phyloP scores from a whole-genome alignment of 805 yeast species.

The Suhomyces kilbournensis region DNA sequence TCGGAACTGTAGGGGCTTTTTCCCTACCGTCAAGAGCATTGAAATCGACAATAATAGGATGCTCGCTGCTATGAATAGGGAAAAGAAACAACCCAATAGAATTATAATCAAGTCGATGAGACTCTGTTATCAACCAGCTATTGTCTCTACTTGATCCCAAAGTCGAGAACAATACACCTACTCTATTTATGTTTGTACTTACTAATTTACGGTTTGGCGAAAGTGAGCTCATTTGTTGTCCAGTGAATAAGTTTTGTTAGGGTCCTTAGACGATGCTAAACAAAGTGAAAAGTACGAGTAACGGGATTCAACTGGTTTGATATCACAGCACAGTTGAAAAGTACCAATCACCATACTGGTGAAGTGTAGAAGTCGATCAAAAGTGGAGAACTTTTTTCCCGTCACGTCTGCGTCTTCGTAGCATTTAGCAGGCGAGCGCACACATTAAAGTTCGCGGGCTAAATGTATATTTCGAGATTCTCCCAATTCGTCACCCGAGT shows the following conservation, averaged over 20 bases:
- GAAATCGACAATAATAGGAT: neutral
- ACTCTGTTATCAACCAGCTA: neutral
- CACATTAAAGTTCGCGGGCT: neutral
- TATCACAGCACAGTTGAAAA: neutral
- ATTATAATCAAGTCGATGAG: neutral
- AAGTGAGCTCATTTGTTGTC: neutral
- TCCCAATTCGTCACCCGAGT: neutral
- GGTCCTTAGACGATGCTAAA: neutral
- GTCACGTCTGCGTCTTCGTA: neutral
- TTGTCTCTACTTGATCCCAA: neutral
- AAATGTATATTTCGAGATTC: neutral
- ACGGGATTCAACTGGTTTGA: neutral
- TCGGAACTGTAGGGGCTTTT: neutral
- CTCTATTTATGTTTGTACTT: neutral
- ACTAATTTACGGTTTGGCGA: neutral
- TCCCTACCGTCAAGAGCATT: neutral
- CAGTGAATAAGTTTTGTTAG: neutral
- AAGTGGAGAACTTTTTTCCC: no score
- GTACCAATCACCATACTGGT: neutral
- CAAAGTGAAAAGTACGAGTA: neutral
- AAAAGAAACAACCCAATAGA: neutral
- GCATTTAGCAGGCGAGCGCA: neutral
- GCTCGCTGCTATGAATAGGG: neutral
- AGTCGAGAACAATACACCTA: neutral
- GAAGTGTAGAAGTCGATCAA: neutral